Evolutionary conservation across 768 basidiomycete genomes (phyloP), one percentile per base, ranked within the genome.

Genomic region (Tulasnella sp.): DNA sequence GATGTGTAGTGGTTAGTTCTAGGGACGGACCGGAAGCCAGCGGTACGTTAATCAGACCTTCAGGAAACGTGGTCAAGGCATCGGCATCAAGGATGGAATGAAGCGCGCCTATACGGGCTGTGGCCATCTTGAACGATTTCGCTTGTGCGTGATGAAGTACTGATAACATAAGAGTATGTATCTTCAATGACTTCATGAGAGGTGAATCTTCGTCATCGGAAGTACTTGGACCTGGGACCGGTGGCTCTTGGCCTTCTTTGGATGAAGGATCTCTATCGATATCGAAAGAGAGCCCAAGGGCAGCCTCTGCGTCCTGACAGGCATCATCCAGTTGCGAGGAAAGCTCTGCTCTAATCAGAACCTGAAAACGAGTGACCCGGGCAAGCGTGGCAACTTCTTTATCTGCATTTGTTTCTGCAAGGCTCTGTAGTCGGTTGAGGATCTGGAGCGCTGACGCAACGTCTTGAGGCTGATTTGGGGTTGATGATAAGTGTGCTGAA

Each of bases 11-110:
- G 2, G 72, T 70, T 35, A 75, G 75, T 39, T 67, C 62, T 0
- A 85, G 64, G 2, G 78, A 69, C 12, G 69, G 67, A 3, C 70
- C 64, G 4, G 63, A 48, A 0, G 69, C 55, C 40, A 70, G 43
- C 6, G 56, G 53, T 4, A 69, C 74, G 57, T 69, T 63, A 8
- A 72, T 63, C 3, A 64, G 41, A 5, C 73, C 73, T 15, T 70
- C 63, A 0, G 62, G 58, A 41, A 68, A 65, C 41, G 63, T 59
- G 53, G 70, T 76, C 10, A 58, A 56, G 13, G 69, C 72, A 1
- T 74, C 77, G 1, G 71, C 66, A 58, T 87, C 85, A 45, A 87
- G 70, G 24, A 83, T 62, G n/a, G 72, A 68, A 61, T 88, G 84
- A 1, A 88, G 62, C 39, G 69, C 68, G 32, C 71, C 67, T 29